Conservation (phyloP, 2,329 filamentous ascomycete genomes). For the Penicillium sp. region DNA sequence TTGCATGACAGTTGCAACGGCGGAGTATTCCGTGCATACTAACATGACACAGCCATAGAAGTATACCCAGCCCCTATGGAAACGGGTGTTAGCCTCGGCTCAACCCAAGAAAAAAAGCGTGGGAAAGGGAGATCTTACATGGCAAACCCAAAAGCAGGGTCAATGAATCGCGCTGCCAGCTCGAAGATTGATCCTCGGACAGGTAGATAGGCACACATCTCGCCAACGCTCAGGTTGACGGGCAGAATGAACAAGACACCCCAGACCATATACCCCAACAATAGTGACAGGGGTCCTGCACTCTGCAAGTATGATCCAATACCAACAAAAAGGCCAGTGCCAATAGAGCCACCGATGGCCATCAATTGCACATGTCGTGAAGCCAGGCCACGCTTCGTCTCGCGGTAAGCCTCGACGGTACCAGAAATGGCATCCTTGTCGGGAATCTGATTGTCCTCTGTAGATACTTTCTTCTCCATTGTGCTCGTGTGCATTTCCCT, state of each 20-base stretch:
- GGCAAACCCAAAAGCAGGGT: slow-evolving; percentile 47
- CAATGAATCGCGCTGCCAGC: slow-evolving; percentile 49
- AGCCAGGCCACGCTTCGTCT: slow-evolving; percentile 36
- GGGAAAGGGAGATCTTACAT: slow-evolving; percentile 18
- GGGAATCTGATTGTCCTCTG: slow-evolving; percentile 8
- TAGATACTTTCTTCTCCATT: slow-evolving; percentile 24
- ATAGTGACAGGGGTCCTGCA: slow-evolving; percentile 34
- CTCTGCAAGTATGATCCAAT: slow-evolving; percentile 35
- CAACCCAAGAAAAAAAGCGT: neutral
- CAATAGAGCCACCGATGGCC: slow-evolving; percentile 41
- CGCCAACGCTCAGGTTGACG: slow-evolving; percentile 30
- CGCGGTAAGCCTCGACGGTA: slow-evolving; percentile 11
- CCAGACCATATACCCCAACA: slow-evolving; percentile 39
- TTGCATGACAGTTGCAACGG: slow-evolving; percentile 45
- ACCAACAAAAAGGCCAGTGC: slow-evolving; percentile 36
- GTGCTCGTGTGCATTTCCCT: slow-evolving; percentile 1
- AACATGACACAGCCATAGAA: slow-evolving; percentile 47
- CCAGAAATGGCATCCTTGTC: slow-evolving; percentile 17
- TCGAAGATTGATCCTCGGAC: slow-evolving; percentile 49
- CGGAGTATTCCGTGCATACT: slow-evolving; percentile 49
- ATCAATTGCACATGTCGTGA: slow-evolving; percentile 44
- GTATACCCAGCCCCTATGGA: slow-evolving; percentile 43
- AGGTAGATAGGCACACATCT: slow-evolving; percentile 34
- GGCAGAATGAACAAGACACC: slow-evolving; percentile 34
- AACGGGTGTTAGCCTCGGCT: neutral